Evolutionary conservation across 495 filamentous ascomycete species (phyloP), one percentile per base, ranked within the genome.

Genomic region (Bombardia bombarda): DNA sequence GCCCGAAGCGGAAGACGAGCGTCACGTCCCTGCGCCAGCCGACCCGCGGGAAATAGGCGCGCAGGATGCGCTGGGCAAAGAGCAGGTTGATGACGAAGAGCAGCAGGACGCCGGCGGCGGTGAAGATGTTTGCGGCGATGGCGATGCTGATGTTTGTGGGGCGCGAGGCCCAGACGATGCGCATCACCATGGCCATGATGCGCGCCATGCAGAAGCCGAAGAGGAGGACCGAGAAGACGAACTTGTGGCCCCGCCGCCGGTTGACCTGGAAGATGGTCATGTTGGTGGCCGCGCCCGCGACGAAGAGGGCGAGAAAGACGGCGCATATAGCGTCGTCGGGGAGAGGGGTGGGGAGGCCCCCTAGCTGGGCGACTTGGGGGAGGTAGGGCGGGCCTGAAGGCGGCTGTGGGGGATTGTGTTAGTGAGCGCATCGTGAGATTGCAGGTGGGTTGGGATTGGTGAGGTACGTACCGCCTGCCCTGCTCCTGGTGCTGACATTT

Each of bases 141-240:
- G 75, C 80, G 9, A 90, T 35, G 30, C 45, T 53, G 30, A 77
- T 45, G 47, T 80, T 70, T 13, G 18, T 43, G 0, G 55, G 65
- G 34, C 69, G 43, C 26, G 49, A 57, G 7, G 75, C 65, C 78
- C 76, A 83, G 41, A 56, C 67, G 40, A 73, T 82, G 28, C 88
- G 82, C 53, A 92, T 65, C 12, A 66, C 53, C 40, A 79, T 77
- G 1, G 87, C 79, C 18, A 69, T 52, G 28, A 82, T 72, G 33
- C 89, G 73, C 6, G 83, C 72, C 68, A 82, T 76, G 65, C 76
- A 90, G 69, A 95, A 89, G 46, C 79, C 85, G 52, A 86, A 84
- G 26, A 83, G 60, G 45, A 84, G 66, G 7, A 64, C 74, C 9
- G 74, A 86, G 33, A 83, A 70, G 37, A 85, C 50, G 67, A 92